Percentiles rank a stretch among this genome's conserved stretches.
Evolutionary conservation across 495 filamentous ascomycete genomes (phyloP).

Genomic region (Neurospora sp.): DNA sequence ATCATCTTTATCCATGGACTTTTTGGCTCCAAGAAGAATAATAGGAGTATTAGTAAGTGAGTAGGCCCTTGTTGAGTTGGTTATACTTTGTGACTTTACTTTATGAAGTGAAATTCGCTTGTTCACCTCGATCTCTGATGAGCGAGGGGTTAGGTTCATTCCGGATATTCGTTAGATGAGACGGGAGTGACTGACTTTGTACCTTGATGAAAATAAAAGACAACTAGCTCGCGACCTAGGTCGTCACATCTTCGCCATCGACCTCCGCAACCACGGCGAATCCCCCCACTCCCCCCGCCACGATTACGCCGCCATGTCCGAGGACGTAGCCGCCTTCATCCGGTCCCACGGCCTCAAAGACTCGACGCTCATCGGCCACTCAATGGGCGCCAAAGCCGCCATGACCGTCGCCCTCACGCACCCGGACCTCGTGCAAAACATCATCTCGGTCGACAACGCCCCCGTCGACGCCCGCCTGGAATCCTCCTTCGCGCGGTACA

Average conservation of each 20-base stretch:
- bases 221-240: conserved; percentile 72
- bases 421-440: conserved; percentile 51
- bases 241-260: conserved; percentile 73
- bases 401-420: conserved; percentile 74
- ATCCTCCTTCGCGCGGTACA: conserved; percentile 68
- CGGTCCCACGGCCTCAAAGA: conserved; percentile 56
- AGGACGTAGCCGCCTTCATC: conserved; percentile 79
- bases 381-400: conserved; percentile 94
- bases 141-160: conserved; percentile 3
- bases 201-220: conserved; percentile 19
- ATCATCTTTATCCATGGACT: conserved; percentile 89
- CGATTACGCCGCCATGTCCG: conserved; percentile 77
- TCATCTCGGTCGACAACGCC: conserved; percentile 89
- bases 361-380: conserved; percentile 80
- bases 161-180: neutral
- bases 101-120: neutral
- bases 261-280: conserved; percentile 90
- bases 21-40: conserved; percentile 94
- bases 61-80: conserved; percentile 20
- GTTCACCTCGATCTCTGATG: neutral
- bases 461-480: conserved; percentile 68
- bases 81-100: neutral
- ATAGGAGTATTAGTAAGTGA: conserved; percentile 93
- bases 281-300: conserved; percentile 69
- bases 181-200: neutral